Conservation (phyloP, 208 protist species). For the Vickermania spadyakhi region DNA sequence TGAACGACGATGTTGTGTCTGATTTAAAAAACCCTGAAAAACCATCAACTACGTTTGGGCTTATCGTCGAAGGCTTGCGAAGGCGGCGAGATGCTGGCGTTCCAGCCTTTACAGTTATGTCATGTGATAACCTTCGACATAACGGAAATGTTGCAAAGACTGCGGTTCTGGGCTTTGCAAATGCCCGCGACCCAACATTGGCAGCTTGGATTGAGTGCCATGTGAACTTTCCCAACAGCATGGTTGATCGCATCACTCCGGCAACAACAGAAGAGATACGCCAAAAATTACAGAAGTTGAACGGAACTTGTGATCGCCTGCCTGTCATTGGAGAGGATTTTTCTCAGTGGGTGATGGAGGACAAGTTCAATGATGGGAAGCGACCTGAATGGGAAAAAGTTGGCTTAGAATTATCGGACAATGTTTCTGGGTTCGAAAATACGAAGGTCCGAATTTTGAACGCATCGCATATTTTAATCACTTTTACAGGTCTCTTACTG, state of each 20-base stretch:
- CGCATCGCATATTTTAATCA: constrained; percentile 28
- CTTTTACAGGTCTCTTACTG: constrained; percentile 20
- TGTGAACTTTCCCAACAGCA: constrained; percentile 26
- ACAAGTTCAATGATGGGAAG: constrained; percentile 13
- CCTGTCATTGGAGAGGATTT: constrained; percentile 36
- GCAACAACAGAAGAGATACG: constrained; percentile 17
- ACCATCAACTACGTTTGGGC: constrained; percentile 25
- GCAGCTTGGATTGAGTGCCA: constrained; percentile 15
- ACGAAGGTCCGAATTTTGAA: constrained; percentile 33
- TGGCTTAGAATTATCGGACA: constrained; percentile 17
- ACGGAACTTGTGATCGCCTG: constrained; percentile 11
- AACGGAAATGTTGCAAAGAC: constrained; percentile 30
- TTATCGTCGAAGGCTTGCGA: constrained; percentile 30
- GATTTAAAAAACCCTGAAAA: constrained; percentile 16
- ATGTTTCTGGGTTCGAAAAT: constrained; percentile 25
- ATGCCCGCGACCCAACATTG: constrained; percentile 10
- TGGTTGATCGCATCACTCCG: constrained; percentile 32
- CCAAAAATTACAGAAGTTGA: constrained; percentile 15
- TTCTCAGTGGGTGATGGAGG: constrained; percentile 34
- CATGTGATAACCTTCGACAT: constrained; percentile 35
- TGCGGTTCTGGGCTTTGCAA: constrained; percentile 18
- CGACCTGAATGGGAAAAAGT: constrained; percentile 27
- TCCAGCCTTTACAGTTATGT: constrained; percentile 34
- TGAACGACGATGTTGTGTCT: constrained; percentile 12
- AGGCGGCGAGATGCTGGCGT: constrained; percentile 12